Conservation (phyloP, 2,329 filamentous ascomycete species). For the Paracorniculantispora psalliotae region DNA sequence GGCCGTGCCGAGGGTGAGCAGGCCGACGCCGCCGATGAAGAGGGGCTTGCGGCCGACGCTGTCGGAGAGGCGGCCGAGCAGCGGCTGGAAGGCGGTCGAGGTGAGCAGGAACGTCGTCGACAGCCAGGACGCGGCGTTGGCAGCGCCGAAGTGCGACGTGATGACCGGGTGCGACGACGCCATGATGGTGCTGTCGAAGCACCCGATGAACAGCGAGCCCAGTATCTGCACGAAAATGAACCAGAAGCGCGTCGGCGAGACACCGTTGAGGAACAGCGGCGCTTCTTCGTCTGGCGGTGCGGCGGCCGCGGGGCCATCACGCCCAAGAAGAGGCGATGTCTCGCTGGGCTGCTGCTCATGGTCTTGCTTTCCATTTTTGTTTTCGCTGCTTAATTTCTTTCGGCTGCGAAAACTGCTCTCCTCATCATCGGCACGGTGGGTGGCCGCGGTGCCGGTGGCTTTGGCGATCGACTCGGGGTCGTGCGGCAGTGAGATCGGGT, state of each 20-base stretch:
- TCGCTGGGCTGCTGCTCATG: constrained; percentile 17
- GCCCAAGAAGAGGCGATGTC: constrained; percentile 13
- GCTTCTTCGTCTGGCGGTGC: background rate
- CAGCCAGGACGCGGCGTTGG: constrained; percentile 77
- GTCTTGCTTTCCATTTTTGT: background rate
- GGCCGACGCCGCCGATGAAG: constrained; percentile 57
- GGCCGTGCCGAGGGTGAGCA: constrained; percentile 60
- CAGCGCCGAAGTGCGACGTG: constrained; percentile 71
- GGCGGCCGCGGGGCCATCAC: background rate
- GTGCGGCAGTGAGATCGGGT: constrained; percentile 34
- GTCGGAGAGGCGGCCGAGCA: constrained; percentile 71
- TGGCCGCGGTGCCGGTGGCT: background rate
- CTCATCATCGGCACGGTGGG: background rate
- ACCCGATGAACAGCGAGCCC: constrained; percentile 52
- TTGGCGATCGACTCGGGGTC: background rate
- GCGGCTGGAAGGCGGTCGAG: constrained; percentile 68
- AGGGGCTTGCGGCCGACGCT: constrained; percentile 63
- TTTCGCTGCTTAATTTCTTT: background rate
- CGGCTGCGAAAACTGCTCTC: background rate
- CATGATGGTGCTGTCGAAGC: constrained; percentile 77
- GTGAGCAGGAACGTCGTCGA: constrained; percentile 75
- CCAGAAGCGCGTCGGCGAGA: constrained; percentile 52
- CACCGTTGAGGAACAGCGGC: constrained; percentile 39
- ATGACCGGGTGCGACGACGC: constrained; percentile 76
- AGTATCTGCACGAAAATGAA: constrained; percentile 57